These are phyloP conservation scores for Claviceps digitariae DNA, from an alignment of 2,329 filamentous ascomycete species.

Conservation along the genomic window DNA sequence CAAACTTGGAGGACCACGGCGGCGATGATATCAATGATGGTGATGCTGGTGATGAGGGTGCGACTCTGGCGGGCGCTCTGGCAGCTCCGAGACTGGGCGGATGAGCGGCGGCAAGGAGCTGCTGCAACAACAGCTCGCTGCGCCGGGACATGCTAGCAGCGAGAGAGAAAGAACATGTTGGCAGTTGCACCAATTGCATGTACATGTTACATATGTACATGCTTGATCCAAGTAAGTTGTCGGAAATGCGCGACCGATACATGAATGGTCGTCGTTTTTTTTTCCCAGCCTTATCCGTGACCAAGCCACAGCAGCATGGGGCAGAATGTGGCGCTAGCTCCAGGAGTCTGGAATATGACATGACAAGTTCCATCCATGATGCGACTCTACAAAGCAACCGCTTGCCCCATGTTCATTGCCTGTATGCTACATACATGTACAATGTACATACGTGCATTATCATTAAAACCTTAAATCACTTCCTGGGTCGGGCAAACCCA, in stretches of 20 bases:
- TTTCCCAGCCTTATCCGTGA: not conserved
- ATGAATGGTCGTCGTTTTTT: no score
- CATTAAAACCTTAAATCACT: no score
- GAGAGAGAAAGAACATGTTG: not conserved
- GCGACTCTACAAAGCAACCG: no score
- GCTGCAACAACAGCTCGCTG: not conserved
- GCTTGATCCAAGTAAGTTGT: no score
- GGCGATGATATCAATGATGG: not conserved
- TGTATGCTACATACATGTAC: no score
- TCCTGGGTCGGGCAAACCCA: no score
- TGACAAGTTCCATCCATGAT: not conserved
- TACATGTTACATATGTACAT: not conserved
- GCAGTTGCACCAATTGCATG: not conserved
- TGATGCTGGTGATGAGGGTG: not conserved
- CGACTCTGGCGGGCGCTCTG: not conserved
- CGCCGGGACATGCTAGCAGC: slow-evolving; percentile 10
- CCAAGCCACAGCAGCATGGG: not conserved
- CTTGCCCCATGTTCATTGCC: no score
- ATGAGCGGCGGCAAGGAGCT: not conserved
- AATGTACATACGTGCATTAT: no score
- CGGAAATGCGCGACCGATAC: no score
- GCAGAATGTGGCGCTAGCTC: not conserved
- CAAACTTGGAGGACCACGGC: not conserved
- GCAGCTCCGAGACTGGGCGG: not conserved
- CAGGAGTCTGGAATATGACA: no score